A percentile compares a stretch with the other conserved stretches of the same genome.
phyloP scores from a whole-genome alignment of 805 yeast genomes.

The Candida cerambycidarum region DNA sequence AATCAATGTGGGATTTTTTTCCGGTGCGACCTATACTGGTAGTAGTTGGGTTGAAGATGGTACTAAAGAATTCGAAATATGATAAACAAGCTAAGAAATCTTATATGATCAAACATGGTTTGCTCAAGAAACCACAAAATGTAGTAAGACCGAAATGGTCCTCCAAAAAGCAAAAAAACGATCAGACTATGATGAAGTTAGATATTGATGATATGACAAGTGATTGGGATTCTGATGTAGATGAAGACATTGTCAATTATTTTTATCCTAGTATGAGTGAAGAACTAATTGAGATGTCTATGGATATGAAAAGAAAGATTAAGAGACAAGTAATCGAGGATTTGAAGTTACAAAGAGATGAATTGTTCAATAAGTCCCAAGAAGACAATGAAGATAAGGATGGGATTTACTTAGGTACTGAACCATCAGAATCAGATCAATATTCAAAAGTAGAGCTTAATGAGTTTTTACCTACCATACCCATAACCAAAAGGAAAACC shows the following conservation, averaged over 20 bases:
- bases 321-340: constrained; percentile 34
- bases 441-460: constrained; percentile 19
- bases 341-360: constrained; percentile 19
- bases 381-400: constrained; percentile 22
- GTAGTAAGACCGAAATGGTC: constrained; percentile 33
- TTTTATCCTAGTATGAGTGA: constrained; percentile 42
- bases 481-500: constrained; percentile 18
- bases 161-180: constrained; percentile 23
- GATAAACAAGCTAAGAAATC: constrained; percentile 42
- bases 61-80: constrained; percentile 44
- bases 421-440: constrained; percentile 7
- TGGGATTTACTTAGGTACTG: constrained; percentile 39
- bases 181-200: constrained; percentile 19
- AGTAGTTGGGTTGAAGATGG: constrained; percentile 36
- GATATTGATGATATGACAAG: constrained; percentile 32
- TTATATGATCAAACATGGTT: constrained; percentile 43
- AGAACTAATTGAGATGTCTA: constrained; percentile 23
- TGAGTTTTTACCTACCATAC: constrained; percentile 22
- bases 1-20: too few relatives aligned
- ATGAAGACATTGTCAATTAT: constrained; percentile 39
- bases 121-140: constrained; percentile 16
- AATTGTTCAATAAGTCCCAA: constrained; percentile 13
- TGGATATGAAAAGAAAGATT: constrained; percentile 35
- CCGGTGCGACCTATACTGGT: too few relatives aligned
- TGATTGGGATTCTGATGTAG: constrained; percentile 40